phyloP scores from a whole-genome alignment of 2,329 filamentous ascomycete genomes.

The Calonectria fujianensis region DNA sequence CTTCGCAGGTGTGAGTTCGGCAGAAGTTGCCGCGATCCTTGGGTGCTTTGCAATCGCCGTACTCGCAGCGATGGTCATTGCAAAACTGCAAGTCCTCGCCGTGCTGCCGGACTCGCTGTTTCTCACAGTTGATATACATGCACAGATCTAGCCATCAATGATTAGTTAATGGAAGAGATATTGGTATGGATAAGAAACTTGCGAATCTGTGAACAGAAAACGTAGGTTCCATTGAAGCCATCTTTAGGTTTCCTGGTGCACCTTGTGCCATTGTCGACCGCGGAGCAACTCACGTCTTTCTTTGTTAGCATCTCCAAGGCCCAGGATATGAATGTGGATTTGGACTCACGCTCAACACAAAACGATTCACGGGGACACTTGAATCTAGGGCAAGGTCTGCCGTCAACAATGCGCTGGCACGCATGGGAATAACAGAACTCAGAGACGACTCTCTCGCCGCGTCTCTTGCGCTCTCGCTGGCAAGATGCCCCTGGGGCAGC shows the following conservation, averaged over 20 bases:
- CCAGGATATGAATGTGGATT: too few relatives aligned
- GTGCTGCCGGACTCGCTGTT: conserved; percentile 44
- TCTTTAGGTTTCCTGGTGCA: conserved; percentile 51
- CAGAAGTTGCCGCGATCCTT: conserved; percentile 50
- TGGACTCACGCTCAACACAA: conserved; percentile 52
- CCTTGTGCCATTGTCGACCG: conserved; percentile 49
- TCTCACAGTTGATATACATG: conserved; percentile 49
- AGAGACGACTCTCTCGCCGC: conserved; percentile 46
- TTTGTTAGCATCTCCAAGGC: conserved; percentile 32
- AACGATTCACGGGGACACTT: conserved; percentile 50
- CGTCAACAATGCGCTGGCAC: conserved; percentile 52
- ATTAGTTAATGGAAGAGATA: conserved; percentile 24
- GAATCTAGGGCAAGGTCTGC: conserved; percentile 46
- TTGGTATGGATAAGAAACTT: not conserved
- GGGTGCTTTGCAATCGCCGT: conserved; percentile 47
- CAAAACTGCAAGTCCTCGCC: conserved; percentile 54
- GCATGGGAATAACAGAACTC: conserved; percentile 53
- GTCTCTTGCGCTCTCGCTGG: conserved; percentile 41
- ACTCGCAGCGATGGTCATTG: conserved; percentile 55
- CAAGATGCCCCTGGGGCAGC: conserved; percentile 51
- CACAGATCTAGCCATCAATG: conserved; percentile 54
- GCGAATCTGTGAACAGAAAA: conserved; percentile 55
- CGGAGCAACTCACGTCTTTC: conserved; percentile 51
- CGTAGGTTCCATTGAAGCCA: conserved; percentile 39
- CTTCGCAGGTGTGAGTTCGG: conserved; percentile 55